Evolutionary conservation across 495 filamentous ascomycete genomes (phyloP), one percentile per base, ranked within the genome.

Genomic region (Cercophora scortea): DNA sequence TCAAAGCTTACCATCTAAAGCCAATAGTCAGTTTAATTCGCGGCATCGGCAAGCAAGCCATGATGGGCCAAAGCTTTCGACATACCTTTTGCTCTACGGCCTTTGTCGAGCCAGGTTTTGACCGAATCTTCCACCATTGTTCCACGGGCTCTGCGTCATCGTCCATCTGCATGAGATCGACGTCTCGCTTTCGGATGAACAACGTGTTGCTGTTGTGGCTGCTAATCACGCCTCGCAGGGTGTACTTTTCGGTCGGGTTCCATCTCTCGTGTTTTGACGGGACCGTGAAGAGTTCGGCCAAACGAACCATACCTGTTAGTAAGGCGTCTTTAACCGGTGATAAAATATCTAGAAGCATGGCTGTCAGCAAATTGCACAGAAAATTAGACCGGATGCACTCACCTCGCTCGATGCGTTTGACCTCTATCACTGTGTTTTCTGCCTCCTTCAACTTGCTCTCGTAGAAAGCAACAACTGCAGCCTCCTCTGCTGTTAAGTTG

Each of bases 121-220:
- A 68, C 47, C 56, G 65, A 40, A 72, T 53, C 49, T 68, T 71
- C 65, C 66, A 77, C 73, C 73, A 77, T 42, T 72, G 69, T 35
- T 74, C 71, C 1, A 32, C 51, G 32, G 54, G 35, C 8, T 42
- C n/a, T 8, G 49, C 4, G 10, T 11, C 47, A 11, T 52, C 60
- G 8, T 53, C 53, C 10, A 59, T 8, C 17, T 61, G 60, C 43
- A 62, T 61, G 6, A 56, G 19, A 8, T 56, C 55, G 2, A 49
- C 51, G 11, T 53, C 63, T 12, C 65, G 63, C 32, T 64, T 60
- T 51, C 70, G 70, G 39, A 73, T 49, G 42, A 69, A 76, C 3
- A 72, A 59, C 9, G 63, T 51, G 40, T 71, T 67, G 15, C 48
- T 15, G 2, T 61, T 56, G 40, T 59, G n/a, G n/a, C n/a, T n/a